These are phyloP conservation scores for Suhomyces tanzawaensis DNA, from an alignment of 805 yeast genomes.

Conservation along the genomic window DNA sequence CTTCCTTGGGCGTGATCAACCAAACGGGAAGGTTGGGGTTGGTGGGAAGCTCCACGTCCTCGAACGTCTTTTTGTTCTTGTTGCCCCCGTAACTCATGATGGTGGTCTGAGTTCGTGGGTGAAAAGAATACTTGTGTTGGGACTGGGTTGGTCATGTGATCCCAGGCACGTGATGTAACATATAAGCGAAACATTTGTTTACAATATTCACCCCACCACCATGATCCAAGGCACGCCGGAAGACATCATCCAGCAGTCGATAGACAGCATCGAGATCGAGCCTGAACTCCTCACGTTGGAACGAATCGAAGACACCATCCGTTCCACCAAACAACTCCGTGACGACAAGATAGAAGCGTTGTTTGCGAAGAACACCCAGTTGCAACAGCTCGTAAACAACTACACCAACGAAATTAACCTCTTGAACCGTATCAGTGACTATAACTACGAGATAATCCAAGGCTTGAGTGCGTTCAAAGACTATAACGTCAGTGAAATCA, in stretches of 20 bases:
- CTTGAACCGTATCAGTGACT: constrained; percentile 21
- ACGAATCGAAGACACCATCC: constrained; percentile 40
- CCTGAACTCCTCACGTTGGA: constrained; percentile 49
- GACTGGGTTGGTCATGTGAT: background rate
- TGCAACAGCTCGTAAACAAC: constrained; percentile 8
- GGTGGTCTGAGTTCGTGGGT: background rate
- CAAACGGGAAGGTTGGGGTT: constrained; percentile 62
- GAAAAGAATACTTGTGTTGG: background rate
- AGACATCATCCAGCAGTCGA: constrained; percentile 38
- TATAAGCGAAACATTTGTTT: too few relatives aligned
- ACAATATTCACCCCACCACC: background rate
- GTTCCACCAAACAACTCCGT: constrained; percentile 28
- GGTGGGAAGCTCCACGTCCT: constrained; percentile 37
- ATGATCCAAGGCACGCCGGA: constrained; percentile 36
- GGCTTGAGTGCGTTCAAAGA: constrained; percentile 17
- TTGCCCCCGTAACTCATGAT: constrained; percentile 23
- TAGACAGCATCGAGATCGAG: constrained; percentile 50
- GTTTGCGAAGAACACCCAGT: constrained; percentile 6
- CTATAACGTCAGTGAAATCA: constrained; percentile 16
- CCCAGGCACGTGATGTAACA: background rate
- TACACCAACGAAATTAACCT: constrained; percentile 14
- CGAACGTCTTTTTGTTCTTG: constrained; percentile 31
- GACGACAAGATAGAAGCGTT: constrained; percentile 17
- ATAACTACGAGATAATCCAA: constrained; percentile 15
- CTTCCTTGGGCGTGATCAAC: constrained; percentile 76